These are phyloP conservation scores for Populus nigra DNA, from an alignment of 345 rosid species.

Conservation along the genomic window DNA sequence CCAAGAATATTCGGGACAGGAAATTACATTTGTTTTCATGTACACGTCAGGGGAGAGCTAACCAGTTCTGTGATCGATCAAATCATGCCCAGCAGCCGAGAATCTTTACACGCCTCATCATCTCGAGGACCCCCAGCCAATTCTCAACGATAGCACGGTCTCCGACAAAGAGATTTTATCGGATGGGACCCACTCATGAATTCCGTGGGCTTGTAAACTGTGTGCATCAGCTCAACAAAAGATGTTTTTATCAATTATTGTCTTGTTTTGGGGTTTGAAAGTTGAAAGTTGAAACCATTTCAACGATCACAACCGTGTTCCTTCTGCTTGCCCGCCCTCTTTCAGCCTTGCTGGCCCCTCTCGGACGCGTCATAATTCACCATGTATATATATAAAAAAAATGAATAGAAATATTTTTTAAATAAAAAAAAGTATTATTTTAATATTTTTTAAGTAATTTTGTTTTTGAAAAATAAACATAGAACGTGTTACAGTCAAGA, in stretches of 20 bases:
- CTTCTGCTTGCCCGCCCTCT: neutral
- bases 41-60: neutral
- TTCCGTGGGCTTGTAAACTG: neutral
- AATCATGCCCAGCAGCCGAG: neutral
- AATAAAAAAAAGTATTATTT: no score
- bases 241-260: neutral
- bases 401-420: no score
- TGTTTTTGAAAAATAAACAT: no score
- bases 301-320: neutral
- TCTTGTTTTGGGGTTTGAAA: no score
- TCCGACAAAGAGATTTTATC: no score
- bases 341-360: neutral
- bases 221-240: neutral
- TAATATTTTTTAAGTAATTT: no score
- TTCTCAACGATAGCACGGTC: neutral
- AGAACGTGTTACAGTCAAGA: no score
- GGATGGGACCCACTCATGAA: neutral
- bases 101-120: neutral
- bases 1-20: no score
- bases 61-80: no score
- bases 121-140: neutral
- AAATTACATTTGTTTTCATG: neutral
- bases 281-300: no score
- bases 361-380: no score
- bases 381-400: rapidly evolving